Evolutionary conservation across 2,329 filamentous ascomycete genomes (phyloP), one percentile per base, ranked within the genome.

Genomic region (Xylariales sp.): DNA sequence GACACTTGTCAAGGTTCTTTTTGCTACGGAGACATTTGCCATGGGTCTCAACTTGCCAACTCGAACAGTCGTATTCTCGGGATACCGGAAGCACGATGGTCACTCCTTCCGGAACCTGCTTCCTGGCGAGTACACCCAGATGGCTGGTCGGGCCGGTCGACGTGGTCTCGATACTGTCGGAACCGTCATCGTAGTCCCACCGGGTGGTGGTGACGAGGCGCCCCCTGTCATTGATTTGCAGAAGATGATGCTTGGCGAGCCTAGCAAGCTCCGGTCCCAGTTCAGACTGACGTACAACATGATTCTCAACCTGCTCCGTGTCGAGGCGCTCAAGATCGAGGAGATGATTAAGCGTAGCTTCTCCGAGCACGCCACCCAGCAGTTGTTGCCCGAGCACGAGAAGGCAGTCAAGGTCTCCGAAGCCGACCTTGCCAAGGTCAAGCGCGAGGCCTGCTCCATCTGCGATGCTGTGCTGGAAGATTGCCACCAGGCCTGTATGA

Each of bases 261-360:
- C 93, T 21, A 95, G 89, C 18, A 97, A 97, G 65, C 75, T 98
- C 33, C 81, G 89, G 32, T 97, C 91, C 6, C 93, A 98, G 56
- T 98, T 98, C 71, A 81, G 93, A 43, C 72, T 98, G 33, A 98
- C 94, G 0, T 98, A 98, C 70, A 98, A 97, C 65, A 98, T 98
- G 93, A 98, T 98, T 43, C 70, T 98, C 20, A 98, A 97, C 55
- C 71, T 98, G 21, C 72, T 98, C 33, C 84, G 93, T 24, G 93
- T 98, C 3, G 93, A 98, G 61, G 93, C 93, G 3, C 67, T 98
- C 48, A 97, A 96, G 67, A 97, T 98, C 51, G 93, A 98, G 60
- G 93, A 98, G 64, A 98, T 98, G 93, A 98, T 98, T 70, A 98
- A 98, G 74, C 85, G 93, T 48, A 96, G 90, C 60, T 98, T 98